Evolutionary conservation across 352 stramenopile species (phyloP), one percentile per base, ranked within the genome.

Genomic region (Phytophthora ramorum): DNA sequence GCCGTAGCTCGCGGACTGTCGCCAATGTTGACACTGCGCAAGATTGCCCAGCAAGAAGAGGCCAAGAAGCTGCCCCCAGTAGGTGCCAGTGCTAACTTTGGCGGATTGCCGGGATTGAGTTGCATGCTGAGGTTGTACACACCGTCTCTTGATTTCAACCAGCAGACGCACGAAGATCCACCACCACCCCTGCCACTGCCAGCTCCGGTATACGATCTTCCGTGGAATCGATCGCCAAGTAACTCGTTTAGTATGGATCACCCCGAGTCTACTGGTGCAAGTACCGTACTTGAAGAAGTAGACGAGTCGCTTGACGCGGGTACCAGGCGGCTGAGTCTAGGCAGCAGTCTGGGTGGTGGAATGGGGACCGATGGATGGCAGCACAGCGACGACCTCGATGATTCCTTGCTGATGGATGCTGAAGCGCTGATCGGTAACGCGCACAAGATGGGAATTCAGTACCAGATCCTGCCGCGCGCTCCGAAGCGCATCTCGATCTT

Each of bases 361-460:
- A 45, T 66, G n/a, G 63, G 58, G 57, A 57, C 30, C 19, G 58
- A 77, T 16, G 51, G 38, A 19, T 74, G 63, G 53, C 63, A 64
- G n/a, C 53, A 63, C 20, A 34, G 30, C 44, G 73, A 89, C 19
- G 62, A 74, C 7, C 37, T 83, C 19, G 78, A 86, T 35, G 77
- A 91, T 51, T 80, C 75, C 16, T 63, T 91, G 40, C 64, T 93
- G 0, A 58, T 85, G 59, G 85, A 93, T 50, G 85, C 79, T 20
- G 82, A 93, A 22, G 82, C 82, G 22, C 47, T 93, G 58, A 91
- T 93, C 49, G 82, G 73, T 9, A 85, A 90, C 45, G 79, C 79
- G 7, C 81, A 87, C 59, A 90, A 89, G 63, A 90, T 91, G 79
- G 81, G 80, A 0, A 73, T 89, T 6, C 78, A 87, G 66, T 80